Evolutionary conservation across 2,329 filamentous ascomycete genomes (phyloP).

Genomic region (Rachicladosporium sp.): DNA sequence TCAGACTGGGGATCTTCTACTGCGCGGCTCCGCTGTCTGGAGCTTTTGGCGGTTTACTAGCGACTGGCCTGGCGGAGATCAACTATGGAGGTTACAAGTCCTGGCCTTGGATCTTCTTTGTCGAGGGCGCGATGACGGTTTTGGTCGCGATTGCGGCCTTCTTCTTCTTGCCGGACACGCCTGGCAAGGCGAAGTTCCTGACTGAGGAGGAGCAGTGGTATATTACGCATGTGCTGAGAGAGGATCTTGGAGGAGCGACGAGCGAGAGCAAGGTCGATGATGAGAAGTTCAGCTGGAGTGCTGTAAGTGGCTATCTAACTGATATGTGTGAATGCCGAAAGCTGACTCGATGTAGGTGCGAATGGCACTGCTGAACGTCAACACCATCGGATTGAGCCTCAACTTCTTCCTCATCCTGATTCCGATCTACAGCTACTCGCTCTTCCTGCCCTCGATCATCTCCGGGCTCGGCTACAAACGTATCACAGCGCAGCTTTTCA

Average conservation of each 20-base stretch:
- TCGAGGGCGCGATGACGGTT: constrained; percentile 46
- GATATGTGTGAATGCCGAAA: too few relatives aligned
- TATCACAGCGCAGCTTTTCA: constrained; percentile 28
- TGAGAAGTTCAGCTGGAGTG: constrained; percentile 21
- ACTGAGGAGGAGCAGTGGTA: constrained; percentile 19
- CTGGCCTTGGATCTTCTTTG: constrained; percentile 30
- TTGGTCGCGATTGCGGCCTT: constrained; percentile 41
- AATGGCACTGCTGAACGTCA: constrained; percentile 22
- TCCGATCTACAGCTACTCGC: constrained; percentile 31
- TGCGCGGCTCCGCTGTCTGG: constrained; percentile 26
- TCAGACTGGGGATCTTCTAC: constrained; percentile 26
- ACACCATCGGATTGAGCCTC: constrained; percentile 21
- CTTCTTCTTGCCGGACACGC: constrained; percentile 42
- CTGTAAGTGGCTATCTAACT: too few relatives aligned
- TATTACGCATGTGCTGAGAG: constrained; percentile 19
- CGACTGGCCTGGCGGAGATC: constrained; percentile 30
- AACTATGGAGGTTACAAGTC: constrained; percentile 24
- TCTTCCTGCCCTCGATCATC: constrained; percentile 37
- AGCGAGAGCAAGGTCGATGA: constrained; percentile 16
- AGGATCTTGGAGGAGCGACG: constrained; percentile 20
- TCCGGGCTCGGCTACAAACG: constrained; percentile 29
- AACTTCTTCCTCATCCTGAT: constrained; percentile 24
- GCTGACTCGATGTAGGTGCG: constrained; percentile 12
- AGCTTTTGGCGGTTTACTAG: constrained; percentile 32
- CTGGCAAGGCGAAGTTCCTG: constrained; percentile 60